Conservation (phyloP, 805 yeast genomes). For the Kazachstania psychrophila region DNA sequence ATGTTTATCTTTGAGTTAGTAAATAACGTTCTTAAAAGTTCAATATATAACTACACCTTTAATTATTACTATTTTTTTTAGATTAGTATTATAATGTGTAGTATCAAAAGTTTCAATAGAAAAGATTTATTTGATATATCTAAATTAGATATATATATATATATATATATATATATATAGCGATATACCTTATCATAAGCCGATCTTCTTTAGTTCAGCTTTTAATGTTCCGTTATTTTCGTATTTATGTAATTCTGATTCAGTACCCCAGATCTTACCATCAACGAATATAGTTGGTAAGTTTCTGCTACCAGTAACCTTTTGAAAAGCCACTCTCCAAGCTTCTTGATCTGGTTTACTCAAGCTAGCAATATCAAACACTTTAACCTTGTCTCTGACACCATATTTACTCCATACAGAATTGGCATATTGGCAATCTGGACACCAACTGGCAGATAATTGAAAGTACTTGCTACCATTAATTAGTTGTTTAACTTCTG, state of each 20-base stretch:
- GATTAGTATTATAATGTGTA: no score
- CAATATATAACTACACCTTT: no score
- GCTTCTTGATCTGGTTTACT: slow-evolving; percentile 21
- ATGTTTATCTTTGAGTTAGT: no score
- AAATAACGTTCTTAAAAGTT: no score
- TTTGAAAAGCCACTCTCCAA: slow-evolving; percentile 28
- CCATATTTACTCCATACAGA: slow-evolving; percentile 45
- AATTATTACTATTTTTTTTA: no score
- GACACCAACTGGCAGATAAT: slow-evolving; percentile 70
- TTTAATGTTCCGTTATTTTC: slow-evolving; percentile 21
- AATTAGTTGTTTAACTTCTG: slow-evolving; percentile 41
- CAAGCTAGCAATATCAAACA: slow-evolving; percentile 40
- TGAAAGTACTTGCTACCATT: slow-evolving; percentile 40
- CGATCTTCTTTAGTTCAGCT: slow-evolving; percentile 22
- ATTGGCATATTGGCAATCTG: slow-evolving; percentile 62
- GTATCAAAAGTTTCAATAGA: no score
- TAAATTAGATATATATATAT: background rate
- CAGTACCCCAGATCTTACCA: slow-evolving; percentile 31
- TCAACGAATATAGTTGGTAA: slow-evolving; percentile 28
- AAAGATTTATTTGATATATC: no score
- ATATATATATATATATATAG: background rate
- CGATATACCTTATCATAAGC: slow-evolving; percentile 10
- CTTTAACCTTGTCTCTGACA: slow-evolving; percentile 39
- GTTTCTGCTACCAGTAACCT: slow-evolving; percentile 27
- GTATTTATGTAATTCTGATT: slow-evolving; percentile 22